A percentile compares a stretch with the other conserved stretches of the same genome.
Conservation (phyloP, 2,329 filamentous ascomycete species). For the Aureobasidium sp. region DNA sequence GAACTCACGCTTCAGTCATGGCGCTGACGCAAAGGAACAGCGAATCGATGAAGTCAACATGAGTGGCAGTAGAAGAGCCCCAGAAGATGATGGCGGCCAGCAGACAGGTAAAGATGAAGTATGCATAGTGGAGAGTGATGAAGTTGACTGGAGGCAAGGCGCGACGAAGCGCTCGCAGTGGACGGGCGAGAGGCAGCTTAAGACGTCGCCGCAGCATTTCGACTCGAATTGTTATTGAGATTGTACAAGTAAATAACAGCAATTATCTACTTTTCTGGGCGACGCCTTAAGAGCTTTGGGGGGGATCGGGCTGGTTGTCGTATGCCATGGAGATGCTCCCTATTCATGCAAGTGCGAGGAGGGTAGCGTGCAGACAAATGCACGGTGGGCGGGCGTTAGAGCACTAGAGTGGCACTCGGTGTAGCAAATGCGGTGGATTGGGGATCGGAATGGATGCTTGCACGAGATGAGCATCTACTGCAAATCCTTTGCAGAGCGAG, state of each 20-base stretch:
- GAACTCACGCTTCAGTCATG: slow-evolving; percentile 52
- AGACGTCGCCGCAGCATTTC: slow-evolving; percentile 8
- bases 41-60: slow-evolving; percentile 56
- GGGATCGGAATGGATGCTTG: background rate
- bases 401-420: background rate
- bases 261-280: slow-evolving; percentile 6
- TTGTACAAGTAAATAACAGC: background rate
- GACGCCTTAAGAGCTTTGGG: slow-evolving; percentile 10
- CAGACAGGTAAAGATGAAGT: slow-evolving; percentile 54
- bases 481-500: too few relatives aligned
- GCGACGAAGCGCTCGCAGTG: slow-evolving; percentile 12
- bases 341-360: slow-evolving; percentile 10
- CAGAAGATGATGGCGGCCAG: slow-evolving; percentile 56
- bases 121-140: slow-evolving; percentile 53
- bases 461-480: too few relatives aligned
- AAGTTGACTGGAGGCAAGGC: slow-evolving; percentile 26
- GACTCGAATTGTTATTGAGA: background rate
- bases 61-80: slow-evolving; percentile 46
- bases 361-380: background rate
- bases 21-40: slow-evolving; percentile 60
- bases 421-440: background rate
- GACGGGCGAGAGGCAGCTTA: slow-evolving; percentile 10
- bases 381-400: background rate
- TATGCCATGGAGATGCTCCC: background rate
- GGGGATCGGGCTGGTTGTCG: slow-evolving; percentile 5